Evolutionary conservation across 495 filamentous ascomycete genomes (phyloP), one percentile per base, ranked within the genome.

Genomic region (Cercophora samala): DNA sequence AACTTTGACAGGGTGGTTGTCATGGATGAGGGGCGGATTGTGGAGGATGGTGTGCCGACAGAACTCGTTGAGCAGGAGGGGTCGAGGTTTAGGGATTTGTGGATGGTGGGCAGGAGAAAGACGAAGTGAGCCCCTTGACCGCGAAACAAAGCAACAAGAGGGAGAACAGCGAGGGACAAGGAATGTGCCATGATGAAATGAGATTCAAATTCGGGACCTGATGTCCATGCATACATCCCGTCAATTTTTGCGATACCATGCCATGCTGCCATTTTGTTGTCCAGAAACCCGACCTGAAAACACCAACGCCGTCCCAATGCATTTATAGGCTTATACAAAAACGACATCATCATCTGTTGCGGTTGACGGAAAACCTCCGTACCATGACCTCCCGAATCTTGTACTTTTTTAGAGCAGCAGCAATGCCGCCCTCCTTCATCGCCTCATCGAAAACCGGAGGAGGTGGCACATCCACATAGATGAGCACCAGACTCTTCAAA

Each of bases 381-480:
- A 97, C 78, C 32, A 90, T 81, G 59, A 97, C 84, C 73, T 99
- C 95, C 60, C 93, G 83, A 13, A 98, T 86, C 63, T 82, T 89
- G 72, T 96, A 99, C 58, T 83, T 80, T 73, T 82, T 83, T 51
- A 98, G 74, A 32, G 92, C 73, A 17, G 75, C 81, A 3, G 86
- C 83, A 52, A 96, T 83, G 63, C 89, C 86, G 15, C 82, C 75
- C 17, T 83, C 74, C 26, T 71, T 64, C 63, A 77, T 70, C 17
- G 61, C 72, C 4, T 78, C 70, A 5, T 84, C 79, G 60, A 77
- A 76, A 32, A 77, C 73, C 18, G 76, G 62, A 4, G 93, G 92
- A 11, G 90, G 85, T 8, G 96, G 96, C 15, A 98, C 82, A 67
- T 99, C 94, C 2, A 98, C 94, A 75, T 94, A 99, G 65, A 88